Percentiles rank a stretch among this genome's conserved stretches.
These are phyloP conservation scores for Phyllosticta ampelicida DNA, from an alignment of 2,329 filamentous ascomycete species.

Conservation along the genomic window DNA sequence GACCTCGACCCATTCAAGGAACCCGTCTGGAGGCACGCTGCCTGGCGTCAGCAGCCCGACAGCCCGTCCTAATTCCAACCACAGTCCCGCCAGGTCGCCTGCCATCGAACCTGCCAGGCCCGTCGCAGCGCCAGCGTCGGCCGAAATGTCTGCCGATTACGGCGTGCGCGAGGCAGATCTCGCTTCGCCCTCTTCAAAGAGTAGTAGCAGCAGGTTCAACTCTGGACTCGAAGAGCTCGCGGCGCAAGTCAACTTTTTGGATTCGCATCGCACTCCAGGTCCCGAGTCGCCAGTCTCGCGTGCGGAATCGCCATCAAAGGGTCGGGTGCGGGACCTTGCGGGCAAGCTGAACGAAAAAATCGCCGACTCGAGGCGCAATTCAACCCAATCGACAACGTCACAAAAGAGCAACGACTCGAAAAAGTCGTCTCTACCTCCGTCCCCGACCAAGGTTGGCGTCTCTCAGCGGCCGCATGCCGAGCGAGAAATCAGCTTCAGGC, in stretches of 20 bases:
- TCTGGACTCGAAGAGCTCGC: constrained; percentile 22
- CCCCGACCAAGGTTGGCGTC: constrained; percentile 16
- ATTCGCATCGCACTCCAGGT: constrained; percentile 20
- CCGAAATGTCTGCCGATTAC: constrained; percentile 27
- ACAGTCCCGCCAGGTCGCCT: constrained; percentile 52
- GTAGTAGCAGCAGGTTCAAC: constrained; percentile 17
- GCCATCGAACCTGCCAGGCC: constrained; percentile 37
- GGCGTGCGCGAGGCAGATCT: constrained; percentile 28
- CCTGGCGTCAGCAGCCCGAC: constrained; percentile 38
- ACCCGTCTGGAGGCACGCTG: constrained; percentile 28
- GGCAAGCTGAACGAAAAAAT: constrained; percentile 37
- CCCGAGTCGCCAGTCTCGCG: constrained; percentile 21
- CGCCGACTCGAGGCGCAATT: constrained; percentile 35
- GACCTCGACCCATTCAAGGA: constrained; percentile 27
- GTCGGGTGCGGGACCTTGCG: constrained; percentile 41
- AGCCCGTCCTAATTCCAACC: constrained; percentile 45
- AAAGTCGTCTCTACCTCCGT: constrained; percentile 21
- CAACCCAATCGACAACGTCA: constrained; percentile 33
- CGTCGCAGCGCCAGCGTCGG: constrained; percentile 36
- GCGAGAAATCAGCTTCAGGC: constrained; percentile 36
- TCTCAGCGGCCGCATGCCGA: constrained; percentile 21
- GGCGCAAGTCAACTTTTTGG: constrained; percentile 26
- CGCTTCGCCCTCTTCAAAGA: constrained; percentile 19
- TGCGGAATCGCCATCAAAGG: constrained; percentile 38
- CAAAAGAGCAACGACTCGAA: constrained; percentile 20